phyloP scores from a whole-genome alignment of 768 basidiomycete genomes.

The Leccinum truebloodii region DNA sequence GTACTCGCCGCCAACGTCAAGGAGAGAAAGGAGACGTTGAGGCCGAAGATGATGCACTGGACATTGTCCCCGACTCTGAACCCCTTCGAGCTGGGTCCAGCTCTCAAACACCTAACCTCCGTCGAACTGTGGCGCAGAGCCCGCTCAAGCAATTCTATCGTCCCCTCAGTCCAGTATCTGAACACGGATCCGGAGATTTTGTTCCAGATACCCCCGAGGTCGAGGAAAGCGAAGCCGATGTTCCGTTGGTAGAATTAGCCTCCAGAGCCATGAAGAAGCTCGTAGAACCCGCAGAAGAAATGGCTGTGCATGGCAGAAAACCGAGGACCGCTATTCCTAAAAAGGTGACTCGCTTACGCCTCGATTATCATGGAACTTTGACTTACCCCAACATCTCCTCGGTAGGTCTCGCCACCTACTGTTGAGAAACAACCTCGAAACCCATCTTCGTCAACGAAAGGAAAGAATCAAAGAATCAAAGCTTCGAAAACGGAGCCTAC shows the following conservation, averaged over 20 bases:
- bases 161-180: conserved; percentile 27
- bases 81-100: conserved; percentile 39
- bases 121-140: conserved; percentile 5
- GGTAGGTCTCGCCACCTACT: conserved; percentile 4
- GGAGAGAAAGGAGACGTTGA: conserved; percentile 11
- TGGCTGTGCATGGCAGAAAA: conserved; percentile 4
- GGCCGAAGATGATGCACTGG: conserved; percentile 39
- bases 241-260: conserved; percentile 41
- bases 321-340: conserved; percentile 6
- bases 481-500: conserved; percentile 29
- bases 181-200: conserved; percentile 27
- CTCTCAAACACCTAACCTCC: conserved; percentile 10
- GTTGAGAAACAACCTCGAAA: conserved; percentile 13
- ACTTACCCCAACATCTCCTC: conserved; percentile 2
- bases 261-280: conserved; percentile 21
- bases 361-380: not conserved
- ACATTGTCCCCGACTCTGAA: conserved; percentile 67
- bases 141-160: conserved; percentile 18
- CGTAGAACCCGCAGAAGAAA: conserved; percentile 3
- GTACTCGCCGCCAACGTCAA: conserved; percentile 1
- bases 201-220: conserved; percentile 31
- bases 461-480: conserved; percentile 14
- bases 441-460: conserved; percentile 9
- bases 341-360: conserved; percentile 19
- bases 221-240: conserved; percentile 37